Percentiles rank a stretch among this genome's conserved stretches.
Conservation (phyloP, 164 flowering plant genomes). For the Nelumbo lutea region DNA sequence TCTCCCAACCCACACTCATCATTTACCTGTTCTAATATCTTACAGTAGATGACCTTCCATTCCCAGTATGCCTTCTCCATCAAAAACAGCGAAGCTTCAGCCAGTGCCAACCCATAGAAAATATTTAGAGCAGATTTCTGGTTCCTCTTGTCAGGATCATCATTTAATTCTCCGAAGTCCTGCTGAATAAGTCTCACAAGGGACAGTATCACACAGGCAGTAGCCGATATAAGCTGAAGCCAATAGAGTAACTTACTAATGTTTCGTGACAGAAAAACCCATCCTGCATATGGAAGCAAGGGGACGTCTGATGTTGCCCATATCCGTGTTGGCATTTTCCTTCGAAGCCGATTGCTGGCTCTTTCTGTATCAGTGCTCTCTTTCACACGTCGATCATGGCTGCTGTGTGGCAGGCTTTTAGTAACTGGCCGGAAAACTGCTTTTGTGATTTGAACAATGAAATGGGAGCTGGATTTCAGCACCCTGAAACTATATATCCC, state of each 20-base stretch:
- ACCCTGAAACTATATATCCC: slow-evolving; percentile 68
- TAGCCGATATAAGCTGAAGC: not conserved
- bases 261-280: slow-evolving; percentile 69
- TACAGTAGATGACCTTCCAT: slow-evolving; percentile 32
- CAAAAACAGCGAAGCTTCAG: slow-evolving; percentile 81
- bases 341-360: slow-evolving; percentile 8
- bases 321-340: slow-evolving; percentile 35
- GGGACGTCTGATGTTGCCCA: slow-evolving; percentile 36
- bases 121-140: too few species aligned
- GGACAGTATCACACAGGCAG: slow-evolving; percentile 69
- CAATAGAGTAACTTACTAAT: slow-evolving; percentile 32
- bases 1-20: not conserved
- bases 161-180: slow-evolving; percentile 57
- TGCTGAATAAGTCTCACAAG: slow-evolving; percentile 55
- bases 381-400: slow-evolving; percentile 13
- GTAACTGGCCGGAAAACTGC: slow-evolving; percentile 19
- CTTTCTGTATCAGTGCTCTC: slow-evolving; percentile 1
- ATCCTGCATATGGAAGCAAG: slow-evolving; percentile 62
- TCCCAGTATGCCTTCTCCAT: slow-evolving; percentile 1
- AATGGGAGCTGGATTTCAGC: slow-evolving; percentile 44
- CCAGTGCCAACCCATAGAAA: slow-evolving; percentile 41
- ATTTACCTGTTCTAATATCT: slow-evolving; percentile 10
- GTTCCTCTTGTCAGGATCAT: slow-evolving; percentile 68
- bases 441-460: slow-evolving; percentile 22
- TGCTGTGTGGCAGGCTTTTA: slow-evolving; percentile 15